Evolutionary conservation across 2,329 filamentous ascomycete genomes (phyloP), one percentile per base, ranked within the genome.

Genomic region (Colletotrichum sp.): DNA sequence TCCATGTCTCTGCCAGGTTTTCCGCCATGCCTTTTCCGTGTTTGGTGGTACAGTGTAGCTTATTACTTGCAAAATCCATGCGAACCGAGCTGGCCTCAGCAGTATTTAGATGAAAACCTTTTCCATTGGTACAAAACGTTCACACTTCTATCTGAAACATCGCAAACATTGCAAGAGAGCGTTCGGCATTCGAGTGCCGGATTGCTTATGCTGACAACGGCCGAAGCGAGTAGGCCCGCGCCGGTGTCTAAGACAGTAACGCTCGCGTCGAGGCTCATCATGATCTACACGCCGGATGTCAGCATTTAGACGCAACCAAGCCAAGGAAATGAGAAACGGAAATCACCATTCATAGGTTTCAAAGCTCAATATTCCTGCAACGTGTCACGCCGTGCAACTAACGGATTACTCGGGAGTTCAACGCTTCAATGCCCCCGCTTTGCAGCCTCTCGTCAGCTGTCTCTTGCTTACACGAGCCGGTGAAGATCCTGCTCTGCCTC

Each of bases 401-500:
- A 52, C 10, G 44, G n/a, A 52, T 12, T 52, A 52, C 44, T 24
- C n/a, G n/a, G 4, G n/a, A 52, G n/a, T 52, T 52, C n/a, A 52
- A 21, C n/a, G 44, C 44, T 52, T 21, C 12, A 52, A 52, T 52
- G 10, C n/a, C 44, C 10, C 44, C 44, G 12, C 44, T 52, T 13
- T 52, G 44, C n/a, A 24, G n/a, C n/a, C 44, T 52, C n/a, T 52
- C 44, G n/a, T 21, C 44, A 52, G n/a, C 44, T 5, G n/a, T 52
- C n/a, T 52, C 44, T 13, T 52, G 44, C 44, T 52, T 52, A 52
- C 44, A 52, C n/a, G n/a, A 52, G n/a, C 44, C 44, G 4, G 44
- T 52, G n/a, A 52, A 52, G n/a, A 52, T 52, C 44, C 44, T n/a
- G 44, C 44, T 52, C 44, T 52, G 44, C n/a, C 44, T 21, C 44